A percentile compares a stretch with the other conserved stretches of the same genome.
phyloP scores from a whole-genome alignment of 2,329 filamentous ascomycete species.

The Arthrobotrys musiformis region DNA sequence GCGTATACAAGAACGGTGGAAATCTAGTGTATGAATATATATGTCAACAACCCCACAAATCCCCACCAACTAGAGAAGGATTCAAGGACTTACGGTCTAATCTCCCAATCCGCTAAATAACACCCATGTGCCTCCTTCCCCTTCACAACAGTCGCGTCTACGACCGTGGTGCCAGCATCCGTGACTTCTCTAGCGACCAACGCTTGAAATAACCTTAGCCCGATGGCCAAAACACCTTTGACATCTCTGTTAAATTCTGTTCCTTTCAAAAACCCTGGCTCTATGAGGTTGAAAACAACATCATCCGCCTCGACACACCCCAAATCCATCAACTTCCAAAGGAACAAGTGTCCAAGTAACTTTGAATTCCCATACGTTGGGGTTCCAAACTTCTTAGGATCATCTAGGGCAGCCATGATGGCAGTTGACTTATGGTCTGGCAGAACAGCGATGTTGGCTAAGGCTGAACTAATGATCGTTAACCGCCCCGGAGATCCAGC shows the following conservation, averaged over 20 bases:
- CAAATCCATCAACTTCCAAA: slow-evolving; percentile 62
- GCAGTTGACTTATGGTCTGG: slow-evolving; percentile 58
- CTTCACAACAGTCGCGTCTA: slow-evolving; percentile 66
- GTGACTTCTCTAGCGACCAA: slow-evolving; percentile 61
- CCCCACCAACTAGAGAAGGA: not conserved
- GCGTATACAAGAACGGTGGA: slow-evolving; percentile 60
- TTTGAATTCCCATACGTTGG: slow-evolving; percentile 59
- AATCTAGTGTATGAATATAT: slow-evolving; percentile 58
- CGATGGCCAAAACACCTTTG: slow-evolving; percentile 49
- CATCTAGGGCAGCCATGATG: slow-evolving; percentile 15
- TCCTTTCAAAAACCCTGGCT: slow-evolving; percentile 65
- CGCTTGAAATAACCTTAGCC: slow-evolving; percentile 58
- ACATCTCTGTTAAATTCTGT: slow-evolving; percentile 64
- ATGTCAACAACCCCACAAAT: not conserved
- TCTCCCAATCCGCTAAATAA: slow-evolving; percentile 66
- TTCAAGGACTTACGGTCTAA: slow-evolving; percentile 64
- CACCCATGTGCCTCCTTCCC: slow-evolving; percentile 68
- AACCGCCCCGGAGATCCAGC: slow-evolving; percentile 49
- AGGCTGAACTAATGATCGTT: slow-evolving; percentile 60
- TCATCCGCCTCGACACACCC: slow-evolving; percentile 63
- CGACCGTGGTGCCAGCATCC: slow-evolving; percentile 65
- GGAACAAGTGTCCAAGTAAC: slow-evolving; percentile 62
- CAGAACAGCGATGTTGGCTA: slow-evolving; percentile 57
- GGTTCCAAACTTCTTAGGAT: slow-evolving; percentile 18
- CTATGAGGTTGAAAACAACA: slow-evolving; percentile 66